Evolutionary conservation across 352 stramenopile genomes (phyloP).

Genomic region (Peronospora tabacina): DNA sequence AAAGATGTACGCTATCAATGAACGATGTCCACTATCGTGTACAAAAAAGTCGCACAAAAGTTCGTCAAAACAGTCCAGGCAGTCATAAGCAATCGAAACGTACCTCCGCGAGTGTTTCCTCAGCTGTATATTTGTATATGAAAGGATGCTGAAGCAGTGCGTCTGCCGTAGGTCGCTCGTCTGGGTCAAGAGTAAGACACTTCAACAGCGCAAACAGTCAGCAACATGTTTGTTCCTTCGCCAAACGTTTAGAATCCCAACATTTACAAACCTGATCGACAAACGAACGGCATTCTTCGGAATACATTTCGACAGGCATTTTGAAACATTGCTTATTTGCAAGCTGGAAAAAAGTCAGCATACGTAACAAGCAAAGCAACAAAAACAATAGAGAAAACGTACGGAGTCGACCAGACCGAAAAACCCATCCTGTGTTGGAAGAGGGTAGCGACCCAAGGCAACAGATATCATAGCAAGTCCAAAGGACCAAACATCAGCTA

Average conservation of each 20-base stretch:
- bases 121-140: conserved; percentile 50
- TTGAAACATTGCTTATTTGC: conserved; percentile 70
- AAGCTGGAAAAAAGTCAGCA: conserved; percentile 33
- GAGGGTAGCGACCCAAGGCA: conserved; percentile 72
- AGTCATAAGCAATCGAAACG: conserved; percentile 1
- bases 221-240: neutral
- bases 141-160: conserved; percentile 64
- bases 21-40: conserved; percentile 53
- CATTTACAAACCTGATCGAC: conserved; percentile 40
- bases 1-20: conserved; percentile 46
- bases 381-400: conserved; percentile 7
- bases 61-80: conserved; percentile 1
- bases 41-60: conserved; percentile 1
- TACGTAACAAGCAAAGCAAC: neutral
- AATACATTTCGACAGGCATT: conserved; percentile 56
- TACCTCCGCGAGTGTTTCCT: conserved; percentile 67
- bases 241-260: neutral
- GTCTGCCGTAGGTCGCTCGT: conserved; percentile 54
- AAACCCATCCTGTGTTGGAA: conserved; percentile 81
- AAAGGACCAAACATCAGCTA: conserved; percentile 82
- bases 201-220: conserved; percentile 15
- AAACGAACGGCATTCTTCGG: conserved; percentile 62
- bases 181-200: conserved; percentile 63
- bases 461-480: conserved; percentile 72
- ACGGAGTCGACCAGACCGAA: conserved; percentile 84